These are phyloP conservation scores for Euptelea pleiosperma DNA, from an alignment of 164 flowering plant species.

Conservation along the genomic window DNA sequence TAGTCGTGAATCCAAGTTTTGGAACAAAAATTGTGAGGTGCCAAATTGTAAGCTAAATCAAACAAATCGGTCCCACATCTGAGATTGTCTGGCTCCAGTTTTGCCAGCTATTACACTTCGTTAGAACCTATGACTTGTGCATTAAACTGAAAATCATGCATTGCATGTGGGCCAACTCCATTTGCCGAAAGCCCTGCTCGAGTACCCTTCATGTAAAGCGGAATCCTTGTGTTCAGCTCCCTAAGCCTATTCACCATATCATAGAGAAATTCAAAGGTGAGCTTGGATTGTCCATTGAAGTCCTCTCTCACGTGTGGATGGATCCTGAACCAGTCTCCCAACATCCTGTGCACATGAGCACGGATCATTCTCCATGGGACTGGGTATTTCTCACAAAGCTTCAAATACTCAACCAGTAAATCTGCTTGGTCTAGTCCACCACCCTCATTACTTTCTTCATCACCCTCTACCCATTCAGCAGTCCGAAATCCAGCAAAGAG, in stretches of 20 bases:
- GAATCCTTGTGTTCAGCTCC: slow-evolving; percentile 53
- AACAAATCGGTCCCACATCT: no score
- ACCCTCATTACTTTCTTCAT: slow-evolving; percentile 30
- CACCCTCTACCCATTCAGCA: slow-evolving; percentile 55
- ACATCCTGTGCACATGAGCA: slow-evolving; percentile 81
- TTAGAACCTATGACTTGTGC: no score
- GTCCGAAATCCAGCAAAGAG: slow-evolving; percentile 84
- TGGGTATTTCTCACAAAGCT: slow-evolving; percentile 80
- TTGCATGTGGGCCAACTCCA: slow-evolving; percentile 17
- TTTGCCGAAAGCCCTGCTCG: slow-evolving; percentile 13
- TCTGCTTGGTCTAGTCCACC: slow-evolving; percentile 68
- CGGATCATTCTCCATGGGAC: slow-evolving; percentile 98
- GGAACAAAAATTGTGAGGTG: not conserved
- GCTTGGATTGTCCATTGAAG: slow-evolving; percentile 58
- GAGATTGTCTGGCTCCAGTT: no score
- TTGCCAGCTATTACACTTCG: no score
- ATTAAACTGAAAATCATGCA: not conserved
- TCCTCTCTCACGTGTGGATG: slow-evolving; percentile 71
- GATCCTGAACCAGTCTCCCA: slow-evolving; percentile 89
- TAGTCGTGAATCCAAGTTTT: not conserved
- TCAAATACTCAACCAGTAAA: slow-evolving; percentile 70
- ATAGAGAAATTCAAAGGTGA: slow-evolving; percentile 85
- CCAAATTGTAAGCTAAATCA: not conserved
- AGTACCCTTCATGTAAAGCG: slow-evolving; percentile 49
- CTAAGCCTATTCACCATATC: slow-evolving; percentile 65